phyloP scores from a whole-genome alignment of 192 early-diverging fungal genomes.

The Coemansia sp. region DNA sequence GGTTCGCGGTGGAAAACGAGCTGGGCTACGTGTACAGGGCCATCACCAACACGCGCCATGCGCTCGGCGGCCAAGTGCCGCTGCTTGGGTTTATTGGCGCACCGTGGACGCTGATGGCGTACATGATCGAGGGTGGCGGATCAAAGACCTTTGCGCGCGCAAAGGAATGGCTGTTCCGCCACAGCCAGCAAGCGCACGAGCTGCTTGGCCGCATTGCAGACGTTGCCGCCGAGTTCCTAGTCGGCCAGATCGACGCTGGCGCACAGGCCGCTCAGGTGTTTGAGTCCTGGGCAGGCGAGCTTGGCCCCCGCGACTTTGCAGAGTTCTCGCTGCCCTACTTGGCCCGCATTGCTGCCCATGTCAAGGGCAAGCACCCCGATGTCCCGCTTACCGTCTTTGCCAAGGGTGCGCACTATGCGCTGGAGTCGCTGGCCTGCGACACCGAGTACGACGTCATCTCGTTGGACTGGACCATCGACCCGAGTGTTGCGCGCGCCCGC shows the following conservation, averaged over 20 bases:
- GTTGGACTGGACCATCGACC: slow-evolving; percentile 88
- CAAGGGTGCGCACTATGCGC: slow-evolving; percentile 85
- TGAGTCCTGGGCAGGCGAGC: slow-evolving; percentile 95
- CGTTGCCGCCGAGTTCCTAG: slow-evolving; percentile 79
- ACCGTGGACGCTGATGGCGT: slow-evolving; percentile 98
- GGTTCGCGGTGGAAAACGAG: slow-evolving; percentile 62
- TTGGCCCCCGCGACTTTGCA: slow-evolving; percentile 77
- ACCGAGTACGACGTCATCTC: slow-evolving; percentile 84
- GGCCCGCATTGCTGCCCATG: slow-evolving; percentile 71
- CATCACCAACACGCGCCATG: slow-evolving; percentile 86
- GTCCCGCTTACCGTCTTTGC: slow-evolving; percentile 95
- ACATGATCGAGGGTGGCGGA: slow-evolving; percentile 98
- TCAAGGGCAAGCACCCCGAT: slow-evolving; percentile 60
- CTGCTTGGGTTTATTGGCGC: slow-evolving; percentile 96
- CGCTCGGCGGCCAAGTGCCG: slow-evolving; percentile 81
- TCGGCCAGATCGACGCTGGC: slow-evolving; percentile 93
- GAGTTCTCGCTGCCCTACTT: slow-evolving; percentile 90
- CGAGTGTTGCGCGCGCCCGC: slow-evolving; percentile 40
- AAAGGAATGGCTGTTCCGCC: slow-evolving; percentile 85
- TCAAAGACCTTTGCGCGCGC: slow-evolving; percentile 87
- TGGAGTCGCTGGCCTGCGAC: slow-evolving; percentile 63
- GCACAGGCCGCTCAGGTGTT: slow-evolving; percentile 98
- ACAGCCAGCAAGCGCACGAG: slow-evolving; percentile 71
- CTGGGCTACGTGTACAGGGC: slow-evolving; percentile 92
- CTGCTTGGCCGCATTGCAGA: slow-evolving; percentile 82